phyloP scores from a whole-genome alignment of 257 asterid genomes.

The Solanum chiquidenum region DNA sequence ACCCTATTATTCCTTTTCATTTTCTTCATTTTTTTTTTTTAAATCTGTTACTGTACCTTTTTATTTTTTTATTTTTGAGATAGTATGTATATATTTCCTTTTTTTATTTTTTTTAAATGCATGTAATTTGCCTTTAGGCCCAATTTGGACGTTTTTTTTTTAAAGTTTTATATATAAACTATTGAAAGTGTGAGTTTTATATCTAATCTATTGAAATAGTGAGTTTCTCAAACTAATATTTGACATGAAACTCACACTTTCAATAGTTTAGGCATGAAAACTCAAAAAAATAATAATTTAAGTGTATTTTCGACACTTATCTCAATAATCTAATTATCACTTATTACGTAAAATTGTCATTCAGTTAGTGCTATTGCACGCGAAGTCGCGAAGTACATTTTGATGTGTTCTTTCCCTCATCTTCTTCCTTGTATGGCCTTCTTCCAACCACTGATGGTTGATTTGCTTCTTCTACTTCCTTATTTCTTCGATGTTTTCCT shows the following conservation, averaged over 20 bases:
- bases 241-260: too few species aligned
- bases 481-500: neutral
- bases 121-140: neutral
- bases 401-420: neutral
- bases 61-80: neutral
- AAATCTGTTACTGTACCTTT: neutral
- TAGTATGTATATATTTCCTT: neutral
- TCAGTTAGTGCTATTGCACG: neutral
- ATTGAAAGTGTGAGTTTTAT: too few species aligned
- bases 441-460: neutral
- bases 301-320: too few species aligned
- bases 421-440: neutral
- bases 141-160: neutral
- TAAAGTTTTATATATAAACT: too few species aligned
- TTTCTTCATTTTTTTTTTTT: neutral
- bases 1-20: neutral
- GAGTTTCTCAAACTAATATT: too few species aligned
- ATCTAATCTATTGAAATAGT: fast-evolving
- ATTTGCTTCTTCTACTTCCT: too few species aligned
- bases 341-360: neutral
- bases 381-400: neutral
- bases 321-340: neutral
- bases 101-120: too few species aligned
- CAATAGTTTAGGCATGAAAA: too few species aligned
- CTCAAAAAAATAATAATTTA: neutral